Evolutionary conservation across 1,139 yeast species (phyloP).

Genomic region (Blastobotrys proliferans): DNA sequence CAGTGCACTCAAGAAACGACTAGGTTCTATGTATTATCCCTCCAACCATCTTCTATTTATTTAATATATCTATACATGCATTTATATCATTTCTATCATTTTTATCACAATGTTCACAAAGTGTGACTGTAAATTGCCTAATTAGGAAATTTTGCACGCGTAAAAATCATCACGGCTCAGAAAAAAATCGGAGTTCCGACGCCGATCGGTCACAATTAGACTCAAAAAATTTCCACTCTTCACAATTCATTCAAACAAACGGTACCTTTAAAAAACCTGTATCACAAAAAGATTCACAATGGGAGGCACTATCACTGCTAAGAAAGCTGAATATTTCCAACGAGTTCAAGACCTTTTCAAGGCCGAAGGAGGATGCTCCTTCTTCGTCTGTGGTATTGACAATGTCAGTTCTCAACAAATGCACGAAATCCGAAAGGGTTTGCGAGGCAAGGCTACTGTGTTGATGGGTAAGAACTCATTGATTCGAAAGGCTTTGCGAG

Average conservation of each 20-base stretch:
- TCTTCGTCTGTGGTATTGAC: conserved; percentile 94
- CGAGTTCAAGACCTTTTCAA: conserved; percentile 85
- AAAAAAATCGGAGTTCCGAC: too few species aligned
- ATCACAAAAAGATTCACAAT: conserved; percentile 81
- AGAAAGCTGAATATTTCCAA: conserved; percentile 91
- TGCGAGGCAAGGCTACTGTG: conserved; percentile 92
- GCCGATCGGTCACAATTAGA: too few species aligned
- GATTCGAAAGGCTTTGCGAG: conserved; percentile 99
- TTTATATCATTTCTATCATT: neutral
- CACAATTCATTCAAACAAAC: too few species aligned
- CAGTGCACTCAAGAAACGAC: too few species aligned
- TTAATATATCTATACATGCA: neutral
- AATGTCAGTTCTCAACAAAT: conserved; percentile 99
- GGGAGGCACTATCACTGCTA: conserved; percentile 97
- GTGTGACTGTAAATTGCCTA: neutral
- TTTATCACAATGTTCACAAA: neutral
- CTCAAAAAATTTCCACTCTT: too few species aligned
- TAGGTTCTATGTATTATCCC: neutral
- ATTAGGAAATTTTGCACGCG: neutral
- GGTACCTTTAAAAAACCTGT: conserved; percentile 94
- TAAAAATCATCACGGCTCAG: neutral
- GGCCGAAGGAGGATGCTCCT: conserved; percentile 96
- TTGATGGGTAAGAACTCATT: conserved; percentile 99
- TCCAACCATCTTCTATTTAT: neutral
- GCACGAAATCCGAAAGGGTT: conserved; percentile 98